These are phyloP conservation scores for Thamnidium elegans DNA, from an alignment of 192 early-diverging fungal species.

Conservation along the genomic window DNA sequence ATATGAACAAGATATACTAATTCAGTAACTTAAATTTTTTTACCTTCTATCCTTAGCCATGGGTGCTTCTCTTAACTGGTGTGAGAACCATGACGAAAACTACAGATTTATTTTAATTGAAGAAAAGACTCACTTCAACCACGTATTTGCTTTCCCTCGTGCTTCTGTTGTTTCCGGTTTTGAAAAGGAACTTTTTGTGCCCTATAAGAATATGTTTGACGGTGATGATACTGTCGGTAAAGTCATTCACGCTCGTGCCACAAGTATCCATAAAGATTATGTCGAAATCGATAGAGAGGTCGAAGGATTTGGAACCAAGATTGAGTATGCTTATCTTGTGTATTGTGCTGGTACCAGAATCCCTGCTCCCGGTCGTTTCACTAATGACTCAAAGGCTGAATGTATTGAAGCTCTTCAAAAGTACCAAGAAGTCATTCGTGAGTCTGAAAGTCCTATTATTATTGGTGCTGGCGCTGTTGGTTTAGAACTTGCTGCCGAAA, in stretches of 20 bases:
- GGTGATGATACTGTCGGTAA: conserved; percentile 36
- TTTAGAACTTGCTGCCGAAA: conserved; percentile 77
- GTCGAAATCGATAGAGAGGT: conserved; percentile 54
- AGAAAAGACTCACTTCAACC: conserved; percentile 54
- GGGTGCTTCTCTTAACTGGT: conserved; percentile 29
- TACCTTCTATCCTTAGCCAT: conserved; percentile 17
- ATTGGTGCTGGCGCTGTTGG: conserved; percentile 78
- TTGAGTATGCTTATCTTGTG: conserved; percentile 55
- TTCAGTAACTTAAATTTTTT: background rate
- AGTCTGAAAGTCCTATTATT: conserved; percentile 57
- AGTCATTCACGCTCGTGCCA: conserved; percentile 49
- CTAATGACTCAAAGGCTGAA: conserved; percentile 43
- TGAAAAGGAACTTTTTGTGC: conserved; percentile 58
- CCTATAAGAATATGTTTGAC: conserved; percentile 48
- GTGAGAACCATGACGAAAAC: conserved; percentile 33
- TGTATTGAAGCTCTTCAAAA: conserved; percentile 39
- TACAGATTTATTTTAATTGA: conserved; percentile 60
- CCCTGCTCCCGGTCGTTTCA: conserved; percentile 47
- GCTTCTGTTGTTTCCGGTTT: conserved; percentile 53
- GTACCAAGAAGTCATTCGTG: conserved; percentile 53
- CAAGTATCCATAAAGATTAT: conserved; percentile 40
- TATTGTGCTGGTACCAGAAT: conserved; percentile 52
- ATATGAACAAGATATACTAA: too few relatives aligned
- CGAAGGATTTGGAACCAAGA: conserved; percentile 41
- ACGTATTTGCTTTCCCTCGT: conserved; percentile 64